Evolutionary conservation across 2,329 filamentous ascomycete species (phyloP).

Genomic region (Rhynchosporium secalis): DNA sequence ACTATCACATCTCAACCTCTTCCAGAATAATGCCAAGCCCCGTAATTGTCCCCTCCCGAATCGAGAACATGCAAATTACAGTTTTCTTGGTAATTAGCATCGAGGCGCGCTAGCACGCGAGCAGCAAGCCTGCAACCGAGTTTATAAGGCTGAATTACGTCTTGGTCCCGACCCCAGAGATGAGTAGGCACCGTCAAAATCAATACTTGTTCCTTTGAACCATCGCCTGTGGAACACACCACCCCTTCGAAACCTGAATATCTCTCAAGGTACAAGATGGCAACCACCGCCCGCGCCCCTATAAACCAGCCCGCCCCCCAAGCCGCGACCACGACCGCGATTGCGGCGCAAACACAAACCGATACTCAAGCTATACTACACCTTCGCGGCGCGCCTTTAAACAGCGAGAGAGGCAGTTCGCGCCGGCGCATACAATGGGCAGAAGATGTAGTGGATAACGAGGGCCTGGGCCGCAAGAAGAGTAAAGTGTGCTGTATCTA

Average conservation of each 20-base stretch:
- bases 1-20: background rate
- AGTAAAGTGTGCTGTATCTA: constrained; percentile 99
- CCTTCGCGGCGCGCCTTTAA: constrained; percentile 33
- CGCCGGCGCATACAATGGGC: constrained; percentile 81
- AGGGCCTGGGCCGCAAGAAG: constrained; percentile 88
- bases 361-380: constrained; percentile 33
- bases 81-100: background rate
- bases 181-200: background rate
- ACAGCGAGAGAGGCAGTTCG: constrained; percentile 40
- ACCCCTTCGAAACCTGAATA: background rate
- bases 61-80: no score
- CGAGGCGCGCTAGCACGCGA: constrained; percentile 7
- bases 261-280: background rate
- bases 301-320: constrained; percentile 2
- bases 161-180: background rate
- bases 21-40: background rate
- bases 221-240: no score
- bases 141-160: background rate
- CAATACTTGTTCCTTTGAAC: background rate
- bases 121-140: background rate
- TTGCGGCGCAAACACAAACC: constrained; percentile 24
- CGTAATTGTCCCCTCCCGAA: background rate
- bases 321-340: constrained; percentile 10
- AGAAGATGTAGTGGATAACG: constrained; percentile 91
- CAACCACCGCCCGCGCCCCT: constrained; percentile 12